Base-by-base conservation (phyloP, 148 eudicot species). In the Gaultheria prostrata region DNA sequence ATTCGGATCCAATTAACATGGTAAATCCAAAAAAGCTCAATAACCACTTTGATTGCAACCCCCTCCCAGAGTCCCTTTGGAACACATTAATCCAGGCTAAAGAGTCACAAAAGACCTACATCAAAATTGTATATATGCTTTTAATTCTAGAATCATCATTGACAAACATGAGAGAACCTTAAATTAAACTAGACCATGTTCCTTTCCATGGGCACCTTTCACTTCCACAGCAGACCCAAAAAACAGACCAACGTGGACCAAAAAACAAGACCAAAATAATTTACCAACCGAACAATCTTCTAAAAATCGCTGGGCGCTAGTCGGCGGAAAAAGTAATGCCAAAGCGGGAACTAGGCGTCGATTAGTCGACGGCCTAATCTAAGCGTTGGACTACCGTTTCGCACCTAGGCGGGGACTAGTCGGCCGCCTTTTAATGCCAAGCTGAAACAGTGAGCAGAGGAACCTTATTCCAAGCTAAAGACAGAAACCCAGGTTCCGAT, bases 361-460 rank as follows among this genome's bases (percentile, higher is more conserved):
- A 39, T 39, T 39, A 39, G 3, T 5, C 43, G 1, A 4, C 43
- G 3, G 6, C 43, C 43, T 39, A 39, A 39, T 39, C 6, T 4
- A 39, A 39, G 43, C 43, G 4, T 39, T 39, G 43, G 43, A 39
- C 43, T 6, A 6, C 6, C 43, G 0, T 6, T 39, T 39, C 3
- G 43, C 43, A 39, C 43, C 43, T 39, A 39, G 43, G 5, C 43
- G 43, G 43, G 43, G 43, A 39, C 43, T 39, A 39, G 6, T 39
- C 43, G 43, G 43, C 43, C 6, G 43, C 43, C 43, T 39, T 39
- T 39, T 4, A 96, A 85, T 84, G 93, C 99, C 99, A 97, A 17
- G 98, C 91, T 20, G 99, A 97, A 80, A 97, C 91, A 76, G 95
- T 90, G 75, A 97, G 90, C 4, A 97, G 84, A 50, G 92, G 91